phyloP scores from a whole-genome alignment of 768 basidiomycete species.

The Rhodotorula toruloides region DNA sequence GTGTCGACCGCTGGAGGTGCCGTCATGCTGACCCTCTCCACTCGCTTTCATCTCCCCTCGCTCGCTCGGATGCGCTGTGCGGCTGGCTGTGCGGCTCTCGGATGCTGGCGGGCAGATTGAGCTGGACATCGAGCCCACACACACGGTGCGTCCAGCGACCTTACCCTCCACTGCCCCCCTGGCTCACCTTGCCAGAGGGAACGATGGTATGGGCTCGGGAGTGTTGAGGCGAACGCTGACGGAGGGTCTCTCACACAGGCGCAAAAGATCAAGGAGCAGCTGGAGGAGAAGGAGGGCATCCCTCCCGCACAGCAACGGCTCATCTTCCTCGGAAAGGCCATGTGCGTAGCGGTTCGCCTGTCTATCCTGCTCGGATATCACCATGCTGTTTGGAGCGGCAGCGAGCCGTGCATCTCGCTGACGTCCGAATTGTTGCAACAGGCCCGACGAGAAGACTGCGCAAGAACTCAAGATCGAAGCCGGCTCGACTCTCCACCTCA shows the following conservation, averaged over 20 bases:
- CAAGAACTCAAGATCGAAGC: slow-evolving; percentile 75
- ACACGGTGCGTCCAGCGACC: slow-evolving; percentile 17
- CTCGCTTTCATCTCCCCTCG: background rate
- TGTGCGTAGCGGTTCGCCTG: slow-evolving; percentile 53
- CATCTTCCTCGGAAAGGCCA: slow-evolving; percentile 86
- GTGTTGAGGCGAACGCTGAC: background rate
- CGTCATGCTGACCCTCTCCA: background rate
- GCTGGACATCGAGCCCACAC: slow-evolving; percentile 16
- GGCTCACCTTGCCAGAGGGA: background rate
- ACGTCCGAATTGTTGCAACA: slow-evolving; percentile 44
- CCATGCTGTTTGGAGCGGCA: background rate
- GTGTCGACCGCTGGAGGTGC: background rate
- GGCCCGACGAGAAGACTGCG: slow-evolving; percentile 87
- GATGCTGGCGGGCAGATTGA: slow-evolving; percentile 3
- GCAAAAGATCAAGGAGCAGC: slow-evolving; percentile 89
- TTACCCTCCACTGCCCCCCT: background rate
- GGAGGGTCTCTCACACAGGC: slow-evolving; percentile 55
- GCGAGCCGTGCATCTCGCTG: too few species aligned
- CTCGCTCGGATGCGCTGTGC: too few species aligned
- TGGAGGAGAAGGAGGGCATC: slow-evolving; percentile 96
- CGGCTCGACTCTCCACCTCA: slow-evolving; percentile 85
- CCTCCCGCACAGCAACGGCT: slow-evolving; percentile 92
- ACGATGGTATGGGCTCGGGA: background rate
- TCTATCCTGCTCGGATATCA: background rate
- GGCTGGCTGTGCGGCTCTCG: background rate